Conservation (phyloP, 805 yeast species). For the Yueomyces sinensis region DNA sequence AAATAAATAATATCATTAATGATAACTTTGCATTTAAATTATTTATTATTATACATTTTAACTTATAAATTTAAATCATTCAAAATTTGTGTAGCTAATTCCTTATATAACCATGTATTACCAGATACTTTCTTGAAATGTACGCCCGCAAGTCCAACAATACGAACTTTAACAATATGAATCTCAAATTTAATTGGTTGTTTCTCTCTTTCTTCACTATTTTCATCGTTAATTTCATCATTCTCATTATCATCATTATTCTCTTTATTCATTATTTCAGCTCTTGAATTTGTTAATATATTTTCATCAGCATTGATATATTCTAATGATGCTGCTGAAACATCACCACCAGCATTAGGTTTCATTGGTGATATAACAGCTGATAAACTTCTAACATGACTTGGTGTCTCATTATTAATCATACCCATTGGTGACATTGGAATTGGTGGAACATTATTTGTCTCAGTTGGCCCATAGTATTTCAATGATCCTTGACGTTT, state of each 20-base stretch:
- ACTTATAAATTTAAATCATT: slow-evolving; percentile 51
- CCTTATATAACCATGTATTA: slow-evolving; percentile 90
- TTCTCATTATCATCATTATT: slow-evolving; percentile 27
- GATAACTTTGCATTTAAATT: no score
- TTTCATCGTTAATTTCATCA: slow-evolving; percentile 2
- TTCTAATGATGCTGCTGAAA: slow-evolving; percentile 24
- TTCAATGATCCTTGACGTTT: slow-evolving; percentile 17
- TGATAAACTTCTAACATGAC: slow-evolving; percentile 18
- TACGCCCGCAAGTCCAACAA: slow-evolving; percentile 82
- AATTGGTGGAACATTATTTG: slow-evolving; percentile 24
- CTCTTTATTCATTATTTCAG: slow-evolving; percentile 45
- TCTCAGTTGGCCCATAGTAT: slow-evolving; percentile 4
- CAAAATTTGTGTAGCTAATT: slow-evolving; percentile 75
- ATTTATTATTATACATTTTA: no score
- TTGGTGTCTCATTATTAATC: slow-evolving; percentile 1
- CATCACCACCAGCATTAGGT: slow-evolving; percentile 11
- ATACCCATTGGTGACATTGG: slow-evolving; percentile 46
- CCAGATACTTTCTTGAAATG: slow-evolving; percentile 90
- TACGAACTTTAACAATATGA: slow-evolving; percentile 82
- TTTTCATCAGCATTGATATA: slow-evolving; percentile 20
- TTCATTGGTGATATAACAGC: slow-evolving; percentile 18
- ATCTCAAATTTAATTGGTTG: slow-evolving; percentile 81
- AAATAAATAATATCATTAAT: no score
- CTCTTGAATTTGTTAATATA: slow-evolving; percentile 36
- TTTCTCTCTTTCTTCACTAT: slow-evolving; percentile 16